These are phyloP conservation scores for Saccharomycopsis sp. DNA, from an alignment of 805 yeast genomes.

Conservation along the genomic window DNA sequence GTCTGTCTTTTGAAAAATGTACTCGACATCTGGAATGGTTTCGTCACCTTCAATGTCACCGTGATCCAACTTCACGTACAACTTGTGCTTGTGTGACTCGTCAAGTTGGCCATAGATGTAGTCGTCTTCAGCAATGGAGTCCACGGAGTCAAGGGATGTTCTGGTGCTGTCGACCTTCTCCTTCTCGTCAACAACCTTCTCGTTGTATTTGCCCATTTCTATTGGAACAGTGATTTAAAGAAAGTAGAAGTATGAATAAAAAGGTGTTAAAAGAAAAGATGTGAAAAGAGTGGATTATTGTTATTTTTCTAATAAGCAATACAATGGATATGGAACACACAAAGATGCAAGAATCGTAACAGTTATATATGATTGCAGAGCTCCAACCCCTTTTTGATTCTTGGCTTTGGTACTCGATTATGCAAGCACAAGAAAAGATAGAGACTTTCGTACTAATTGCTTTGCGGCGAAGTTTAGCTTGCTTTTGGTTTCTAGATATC, in stretches of 20 bases:
- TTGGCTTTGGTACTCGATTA: no score
- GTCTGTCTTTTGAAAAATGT: constrained; percentile 32
- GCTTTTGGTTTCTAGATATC: no score
- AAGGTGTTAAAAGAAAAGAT: neutral
- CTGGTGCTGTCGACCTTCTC: neutral
- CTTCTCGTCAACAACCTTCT: neutral
- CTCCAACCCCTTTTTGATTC: no score
- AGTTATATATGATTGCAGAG: no score
- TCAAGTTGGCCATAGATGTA: constrained; percentile 22
- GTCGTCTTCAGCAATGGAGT: constrained; percentile 2
- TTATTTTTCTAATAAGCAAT: neutral
- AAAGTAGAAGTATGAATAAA: neutral
- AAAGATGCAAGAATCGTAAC: no score
- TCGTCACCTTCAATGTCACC: constrained; percentile 12
- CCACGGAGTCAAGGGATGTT: neutral
- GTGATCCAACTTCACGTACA: constrained; percentile 24
- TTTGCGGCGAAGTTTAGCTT: no score
- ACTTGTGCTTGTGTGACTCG: constrained; percentile 22
- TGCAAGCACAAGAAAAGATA: no score
- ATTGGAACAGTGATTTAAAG: neutral
- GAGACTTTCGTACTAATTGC: no score
- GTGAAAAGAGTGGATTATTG: neutral
- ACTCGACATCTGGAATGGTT: constrained; percentile 16
- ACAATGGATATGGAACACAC: no score
- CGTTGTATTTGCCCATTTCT: neutral